Evolutionary conservation across 106 monocot species (phyloP).

Genomic region (Acorus gramineus): DNA sequence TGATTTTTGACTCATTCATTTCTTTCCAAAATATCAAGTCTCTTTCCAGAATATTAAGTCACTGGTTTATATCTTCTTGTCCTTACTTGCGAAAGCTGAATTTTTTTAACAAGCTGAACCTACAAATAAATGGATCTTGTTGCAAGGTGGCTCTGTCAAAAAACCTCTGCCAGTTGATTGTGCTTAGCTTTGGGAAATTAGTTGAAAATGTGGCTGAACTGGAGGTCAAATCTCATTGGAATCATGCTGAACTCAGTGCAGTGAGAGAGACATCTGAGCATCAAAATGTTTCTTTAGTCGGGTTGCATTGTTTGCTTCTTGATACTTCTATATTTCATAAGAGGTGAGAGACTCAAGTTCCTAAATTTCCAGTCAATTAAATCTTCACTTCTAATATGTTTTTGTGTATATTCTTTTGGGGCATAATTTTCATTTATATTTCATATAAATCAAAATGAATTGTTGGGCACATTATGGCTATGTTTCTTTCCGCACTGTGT

Average conservation of each 20-base stretch:
- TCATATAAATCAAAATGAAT: too few species aligned
- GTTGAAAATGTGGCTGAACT: conserved; percentile 10
- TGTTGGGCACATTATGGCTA: too few species aligned
- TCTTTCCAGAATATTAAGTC: too few species aligned
- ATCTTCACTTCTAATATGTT: too few species aligned
- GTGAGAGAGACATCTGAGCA: conserved; percentile 7
- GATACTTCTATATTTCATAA: conserved; percentile 77
- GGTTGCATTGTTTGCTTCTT: conserved; percentile 70
- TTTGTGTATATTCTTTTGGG: neutral
- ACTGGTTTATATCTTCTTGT: too few species aligned
- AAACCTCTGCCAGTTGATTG: conserved; percentile 59
- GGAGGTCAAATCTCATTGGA: conserved; percentile 7
- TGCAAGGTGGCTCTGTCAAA: conserved; percentile 71
- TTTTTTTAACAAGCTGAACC: neutral
- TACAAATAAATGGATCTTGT: conserved; percentile 3
- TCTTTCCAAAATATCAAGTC: too few species aligned
- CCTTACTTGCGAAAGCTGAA: too few species aligned
- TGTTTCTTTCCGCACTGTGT: too few species aligned
- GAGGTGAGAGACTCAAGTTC: conserved; percentile 31
- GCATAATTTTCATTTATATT: too few species aligned
- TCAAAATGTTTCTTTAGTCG: conserved; percentile 22
- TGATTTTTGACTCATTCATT: too few species aligned
- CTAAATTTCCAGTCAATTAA: too few species aligned
- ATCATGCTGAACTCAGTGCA: conserved; percentile 7
- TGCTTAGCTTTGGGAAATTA: conserved; percentile 52